A percentile compares a stretch with the other conserved stretches of the same genome.
Conservation (phyloP, 2,329 filamentous ascomycete species). For the Hymenotorrendiella dingleyae region DNA sequence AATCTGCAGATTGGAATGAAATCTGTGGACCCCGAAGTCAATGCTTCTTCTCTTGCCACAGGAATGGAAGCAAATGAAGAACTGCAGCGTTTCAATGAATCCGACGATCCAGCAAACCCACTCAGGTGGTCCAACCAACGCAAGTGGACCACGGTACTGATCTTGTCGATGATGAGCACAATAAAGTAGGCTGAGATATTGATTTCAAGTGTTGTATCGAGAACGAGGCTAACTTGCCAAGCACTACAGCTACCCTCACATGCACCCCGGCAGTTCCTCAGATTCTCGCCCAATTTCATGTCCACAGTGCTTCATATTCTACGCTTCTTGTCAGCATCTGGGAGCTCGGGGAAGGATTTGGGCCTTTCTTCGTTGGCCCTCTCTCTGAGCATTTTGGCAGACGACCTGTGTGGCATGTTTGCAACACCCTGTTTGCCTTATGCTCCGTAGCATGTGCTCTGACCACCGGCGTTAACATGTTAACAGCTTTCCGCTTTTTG, state of each 20-base stretch:
- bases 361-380: slow-evolving; percentile 2
- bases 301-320: background rate
- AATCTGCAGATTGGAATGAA: too few relatives aligned
- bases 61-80: too few relatives aligned
- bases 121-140: slow-evolving; percentile 1
- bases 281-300: slow-evolving; percentile 1
- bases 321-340: slow-evolving; percentile 1
- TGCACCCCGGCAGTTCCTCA: slow-evolving; percentile 1
- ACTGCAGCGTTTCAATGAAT: too few relatives aligned
- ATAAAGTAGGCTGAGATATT: slow-evolving; percentile 1
- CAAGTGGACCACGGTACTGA: background rate
- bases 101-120: background rate
- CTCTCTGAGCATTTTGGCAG: slow-evolving; percentile 1
- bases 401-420: slow-evolving; percentile 1
- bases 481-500: background rate
- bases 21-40: too few relatives aligned
- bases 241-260: background rate
- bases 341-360: slow-evolving; percentile 1
- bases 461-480: background rate
- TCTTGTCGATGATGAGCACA: background rate
- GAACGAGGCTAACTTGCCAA: background rate
- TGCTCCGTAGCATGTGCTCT: background rate
- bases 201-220: background rate
- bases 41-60: too few relatives aligned
- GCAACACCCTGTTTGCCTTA: slow-evolving; percentile 1